phyloP scores from a whole-genome alignment of 2,329 filamentous ascomycete genomes.

The Coccinonectria pachysandricola region DNA sequence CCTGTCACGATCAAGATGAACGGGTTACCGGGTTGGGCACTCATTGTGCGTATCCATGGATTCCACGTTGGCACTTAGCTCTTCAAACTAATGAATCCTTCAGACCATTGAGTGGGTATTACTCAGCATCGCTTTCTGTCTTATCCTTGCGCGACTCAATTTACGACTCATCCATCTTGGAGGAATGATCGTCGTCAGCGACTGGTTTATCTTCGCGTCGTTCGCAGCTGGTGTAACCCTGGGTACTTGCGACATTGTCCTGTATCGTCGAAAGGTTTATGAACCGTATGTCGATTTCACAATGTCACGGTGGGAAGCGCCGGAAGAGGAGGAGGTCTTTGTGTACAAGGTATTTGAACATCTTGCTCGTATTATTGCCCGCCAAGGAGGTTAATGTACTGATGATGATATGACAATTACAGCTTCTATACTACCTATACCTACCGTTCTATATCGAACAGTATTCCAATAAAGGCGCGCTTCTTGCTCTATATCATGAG shows the following conservation, averaged over 20 bases:
- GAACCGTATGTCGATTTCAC: conserved; percentile 1
- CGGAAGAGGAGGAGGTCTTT: neutral
- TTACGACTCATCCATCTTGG: conserved; percentile 1
- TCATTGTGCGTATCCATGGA: too few relatives aligned
- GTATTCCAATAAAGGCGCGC: conserved; percentile 1
- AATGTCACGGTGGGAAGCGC: neutral
- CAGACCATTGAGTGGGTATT: conserved; percentile 1
- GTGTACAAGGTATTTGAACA: conserved; percentile 1
- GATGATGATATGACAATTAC: neutral
- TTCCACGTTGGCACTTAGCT: too few relatives aligned
- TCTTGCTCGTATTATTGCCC: too few relatives aligned
- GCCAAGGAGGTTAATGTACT: too few relatives aligned
- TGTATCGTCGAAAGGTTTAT: neutral
- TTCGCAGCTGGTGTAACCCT: neutral
- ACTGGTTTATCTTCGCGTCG: conserved; percentile 1
- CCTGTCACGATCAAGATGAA: too few relatives aligned
- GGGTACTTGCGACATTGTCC: neutral
- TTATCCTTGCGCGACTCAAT: conserved; percentile 1
- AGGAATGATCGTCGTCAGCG: neutral
- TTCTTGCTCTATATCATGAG: conserved; percentile 2
- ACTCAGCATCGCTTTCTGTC: neutral
- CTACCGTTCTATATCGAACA: conserved; percentile 1
- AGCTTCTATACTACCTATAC: conserved; percentile 1
- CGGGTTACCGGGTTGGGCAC: too few relatives aligned
- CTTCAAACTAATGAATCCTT: too few relatives aligned